Base-by-base conservation (phyloP, 805 yeast genomes). In the Metschnikowia lunata region DNA sequence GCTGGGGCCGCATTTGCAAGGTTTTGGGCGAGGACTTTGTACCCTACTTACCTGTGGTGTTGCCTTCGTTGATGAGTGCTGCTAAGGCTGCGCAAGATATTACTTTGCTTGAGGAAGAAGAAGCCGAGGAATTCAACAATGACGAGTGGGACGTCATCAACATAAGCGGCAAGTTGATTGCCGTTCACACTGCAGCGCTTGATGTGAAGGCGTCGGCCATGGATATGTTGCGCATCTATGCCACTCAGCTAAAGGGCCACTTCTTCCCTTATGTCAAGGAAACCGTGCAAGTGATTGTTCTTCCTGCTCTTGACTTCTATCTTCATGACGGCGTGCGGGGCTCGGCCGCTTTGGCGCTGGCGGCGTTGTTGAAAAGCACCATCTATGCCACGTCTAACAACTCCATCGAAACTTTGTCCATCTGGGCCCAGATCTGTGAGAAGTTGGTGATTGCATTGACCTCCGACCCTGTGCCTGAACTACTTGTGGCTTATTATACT, bases 61-160 rank as follows among this genome's bases (percentile, higher is more conserved):
- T 93, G 60, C 97, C 98, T 26, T 90, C 96, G n/a, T 71, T 93
- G 45, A 64, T 93, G 43, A 77, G 74, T 42, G 84, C 90, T 31
- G 99, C 97, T 7, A 88, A 82, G 59, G 90, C 93, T 10, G 78
- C 88, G 15, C 97, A 91, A 57, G 97, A 89, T 61, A 82, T 91
- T 45, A 83, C 91, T 34, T 69, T 93, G 37, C 78, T 93, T 42
- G 98, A 91, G 55, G 96, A 90, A 52, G 90, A 84, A 47, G 95
- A 95, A 45, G 77, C 82, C 28, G 93, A 86, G 39, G 87, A 86
- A 52, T 80, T 80, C 51, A 83, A 81, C 58, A 86, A 88, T 56
- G 95, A 89, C 42, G 97, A 89, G 49, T 93, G 97, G 93, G 98
- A 93, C 59, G 93, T 93, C 37, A 82, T 93, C 43, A 88, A 88